Evolutionary conservation across 2,329 filamentous ascomycete genomes (phyloP).

Genomic region (Coniochaeta pulveracea): DNA sequence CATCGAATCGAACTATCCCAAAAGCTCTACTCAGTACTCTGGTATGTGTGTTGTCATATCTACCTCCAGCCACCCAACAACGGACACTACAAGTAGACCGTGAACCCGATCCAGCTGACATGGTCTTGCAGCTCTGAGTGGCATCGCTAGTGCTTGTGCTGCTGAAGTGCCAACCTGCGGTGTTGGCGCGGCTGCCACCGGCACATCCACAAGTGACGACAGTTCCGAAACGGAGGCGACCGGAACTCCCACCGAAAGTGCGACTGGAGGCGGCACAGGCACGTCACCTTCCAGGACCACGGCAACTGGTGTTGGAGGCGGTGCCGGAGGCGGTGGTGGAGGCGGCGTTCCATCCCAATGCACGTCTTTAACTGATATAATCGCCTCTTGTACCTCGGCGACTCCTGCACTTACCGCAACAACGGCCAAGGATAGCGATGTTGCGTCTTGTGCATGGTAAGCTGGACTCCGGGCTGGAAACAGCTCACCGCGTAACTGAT

Average conservation of each 20-base stretch:
- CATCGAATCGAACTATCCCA: background rate
- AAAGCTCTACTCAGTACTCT: conserved; percentile 1
- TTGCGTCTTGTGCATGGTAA: conserved; percentile 1
- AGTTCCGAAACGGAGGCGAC: background rate
- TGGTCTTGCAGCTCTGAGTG: background rate
- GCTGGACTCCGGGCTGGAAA: background rate
- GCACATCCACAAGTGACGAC: too few species aligned
- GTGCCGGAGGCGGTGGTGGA: background rate
- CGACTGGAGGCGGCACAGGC: background rate
- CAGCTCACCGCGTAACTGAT: background rate
- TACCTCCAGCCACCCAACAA: background rate
- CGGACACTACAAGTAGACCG: background rate
- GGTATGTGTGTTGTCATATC: background rate
- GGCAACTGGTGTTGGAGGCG: background rate
- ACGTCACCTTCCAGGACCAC: background rate
- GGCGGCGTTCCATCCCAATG: background rate
- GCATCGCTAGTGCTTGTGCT: background rate
- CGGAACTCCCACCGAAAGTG: background rate
- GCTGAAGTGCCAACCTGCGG: background rate
- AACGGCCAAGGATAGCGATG: background rate
- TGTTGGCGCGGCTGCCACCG: background rate
- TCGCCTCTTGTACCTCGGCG: background rate
- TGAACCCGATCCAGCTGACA: too few species aligned
- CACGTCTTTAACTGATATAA: background rate
- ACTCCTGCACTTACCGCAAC: conserved; percentile 1